Evolutionary conservation across 2,329 filamentous ascomycete species (phyloP).

Genomic region (Colletotrichum sp.): DNA sequence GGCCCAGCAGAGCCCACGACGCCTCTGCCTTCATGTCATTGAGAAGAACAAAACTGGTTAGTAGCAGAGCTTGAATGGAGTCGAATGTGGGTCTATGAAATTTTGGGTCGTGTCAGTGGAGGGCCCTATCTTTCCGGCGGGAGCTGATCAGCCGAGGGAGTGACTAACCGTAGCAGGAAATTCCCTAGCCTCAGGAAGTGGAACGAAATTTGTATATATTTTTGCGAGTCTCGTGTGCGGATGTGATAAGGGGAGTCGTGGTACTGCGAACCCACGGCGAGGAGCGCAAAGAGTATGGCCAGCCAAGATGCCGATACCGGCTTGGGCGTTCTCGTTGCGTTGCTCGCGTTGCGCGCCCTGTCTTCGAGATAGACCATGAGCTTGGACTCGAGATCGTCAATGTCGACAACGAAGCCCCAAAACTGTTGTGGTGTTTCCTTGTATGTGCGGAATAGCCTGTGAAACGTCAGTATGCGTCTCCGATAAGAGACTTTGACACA

Average conservation of each 20-base stretch:
- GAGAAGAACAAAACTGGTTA: conserved; percentile 67
- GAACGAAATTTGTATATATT: conserved; percentile 68
- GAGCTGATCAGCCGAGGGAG: background rate
- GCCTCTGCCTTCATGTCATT: conserved; percentile 75
- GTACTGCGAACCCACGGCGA: conserved; percentile 71
- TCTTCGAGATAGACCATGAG: conserved; percentile 71
- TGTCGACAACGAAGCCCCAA: conserved; percentile 71
- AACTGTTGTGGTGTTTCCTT: conserved; percentile 72
- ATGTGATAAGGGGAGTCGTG: conserved; percentile 69
- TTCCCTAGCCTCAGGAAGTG: conserved; percentile 69
- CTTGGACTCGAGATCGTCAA: conserved; percentile 68
- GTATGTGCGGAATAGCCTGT: conserved; percentile 67
- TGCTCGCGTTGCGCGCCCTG: conserved; percentile 60
- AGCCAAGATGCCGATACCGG: conserved; percentile 69
- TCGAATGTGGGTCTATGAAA: conserved; percentile 62
- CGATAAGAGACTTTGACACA: conserved; percentile 27
- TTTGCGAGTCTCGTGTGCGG: conserved; percentile 63
- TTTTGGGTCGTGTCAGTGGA: conserved; percentile 4
- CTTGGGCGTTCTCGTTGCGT: conserved; percentile 48
- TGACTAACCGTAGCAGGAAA: conserved; percentile 60
- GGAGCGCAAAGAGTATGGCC: conserved; percentile 67
- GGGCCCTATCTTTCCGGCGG: background rate
- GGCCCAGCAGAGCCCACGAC: conserved; percentile 68
- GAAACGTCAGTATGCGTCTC: background rate
- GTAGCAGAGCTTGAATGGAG: conserved; percentile 67